Percentiles rank a stretch among this genome's conserved stretches.
Conservation (phyloP, 305 asterid species). For the Monarda citriodora region DNA sequence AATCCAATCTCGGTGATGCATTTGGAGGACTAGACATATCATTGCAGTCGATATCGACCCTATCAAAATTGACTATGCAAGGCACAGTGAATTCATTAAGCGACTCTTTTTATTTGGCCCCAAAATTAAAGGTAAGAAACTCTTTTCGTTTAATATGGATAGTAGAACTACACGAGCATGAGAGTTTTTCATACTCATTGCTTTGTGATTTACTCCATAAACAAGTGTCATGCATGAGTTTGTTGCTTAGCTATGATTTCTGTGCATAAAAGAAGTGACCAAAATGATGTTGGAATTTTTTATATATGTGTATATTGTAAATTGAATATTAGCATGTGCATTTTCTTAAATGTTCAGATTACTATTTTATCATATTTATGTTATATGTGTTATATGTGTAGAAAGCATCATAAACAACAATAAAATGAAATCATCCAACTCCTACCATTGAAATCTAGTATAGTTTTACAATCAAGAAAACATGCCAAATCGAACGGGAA, state of each 20-base stretch:
- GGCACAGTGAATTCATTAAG: constrained; percentile 81
- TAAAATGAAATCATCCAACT: neutral
- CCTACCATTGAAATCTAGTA: neutral
- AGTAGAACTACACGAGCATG: neutral
- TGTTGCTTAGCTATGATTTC: too few species aligned
- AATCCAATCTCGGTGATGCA: too few species aligned
- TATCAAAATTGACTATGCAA: constrained; percentile 70
- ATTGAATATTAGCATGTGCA: too few species aligned
- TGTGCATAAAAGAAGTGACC: too few species aligned
- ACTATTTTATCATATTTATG: neutral
- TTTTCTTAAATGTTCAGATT: too few species aligned
- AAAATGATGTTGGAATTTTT: too few species aligned
- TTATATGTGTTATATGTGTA: neutral
- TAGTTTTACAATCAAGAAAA: constrained; percentile 21
- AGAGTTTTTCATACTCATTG: too few species aligned
- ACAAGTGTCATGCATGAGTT: too few species aligned
- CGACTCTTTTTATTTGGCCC: constrained; percentile 73
- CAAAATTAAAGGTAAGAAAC: constrained; percentile 68
- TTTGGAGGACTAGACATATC: constrained; percentile 89
- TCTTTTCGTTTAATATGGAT: neutral
- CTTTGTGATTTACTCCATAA: too few species aligned
- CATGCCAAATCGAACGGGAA: constrained; percentile 69
- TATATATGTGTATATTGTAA: too few species aligned
- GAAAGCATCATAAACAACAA: neutral
- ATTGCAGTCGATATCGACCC: constrained; percentile 93